Percentiles rank a stretch among this genome's conserved stretches.
Conservation (phyloP, 2,329 filamentous ascomycete species). For the Stemphylium lycopersici region DNA sequence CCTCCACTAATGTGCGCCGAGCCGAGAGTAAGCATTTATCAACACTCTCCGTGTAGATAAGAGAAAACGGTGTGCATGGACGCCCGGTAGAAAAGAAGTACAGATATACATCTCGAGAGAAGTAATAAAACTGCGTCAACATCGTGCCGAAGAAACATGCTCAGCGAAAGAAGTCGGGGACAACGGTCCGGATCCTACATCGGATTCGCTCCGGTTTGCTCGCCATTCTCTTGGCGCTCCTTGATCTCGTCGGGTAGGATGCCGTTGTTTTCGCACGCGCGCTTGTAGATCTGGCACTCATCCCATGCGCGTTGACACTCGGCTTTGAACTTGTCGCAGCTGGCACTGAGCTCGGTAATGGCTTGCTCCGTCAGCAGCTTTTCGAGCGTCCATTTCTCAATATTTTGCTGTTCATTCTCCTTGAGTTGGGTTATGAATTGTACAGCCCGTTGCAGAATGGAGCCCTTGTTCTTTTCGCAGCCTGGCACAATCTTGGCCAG, state of each 20-base stretch:
- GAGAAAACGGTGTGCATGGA: conserved; percentile 3
- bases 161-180: neutral
- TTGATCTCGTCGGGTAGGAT: conserved; percentile 50
- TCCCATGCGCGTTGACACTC: conserved; percentile 80
- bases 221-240: conserved; percentile 47
- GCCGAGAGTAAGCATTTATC: conserved; percentile 12
- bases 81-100: conserved; percentile 5
- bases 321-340: conserved; percentile 83
- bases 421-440: conserved; percentile 94
- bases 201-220: conserved; percentile 45
- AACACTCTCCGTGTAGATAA: conserved; percentile 6
- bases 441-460: conserved; percentile 90
- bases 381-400: conserved; percentile 91
- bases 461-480: conserved; percentile 99
- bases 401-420: conserved; percentile 91
- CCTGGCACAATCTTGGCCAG: conserved; percentile 96
- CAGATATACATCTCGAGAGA: conserved; percentile 8
- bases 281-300: conserved; percentile 80
- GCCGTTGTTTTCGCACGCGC: conserved; percentile 49
- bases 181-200: conserved; percentile 5
- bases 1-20: conserved; percentile 29
- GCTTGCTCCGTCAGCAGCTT: conserved; percentile 90
- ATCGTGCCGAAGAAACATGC: conserved; percentile 4
- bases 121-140: conserved; percentile 13
- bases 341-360: conserved; percentile 83